Conservation (phyloP, 2,329 filamentous ascomycete species). For the Arthroderma uncinatum region DNA sequence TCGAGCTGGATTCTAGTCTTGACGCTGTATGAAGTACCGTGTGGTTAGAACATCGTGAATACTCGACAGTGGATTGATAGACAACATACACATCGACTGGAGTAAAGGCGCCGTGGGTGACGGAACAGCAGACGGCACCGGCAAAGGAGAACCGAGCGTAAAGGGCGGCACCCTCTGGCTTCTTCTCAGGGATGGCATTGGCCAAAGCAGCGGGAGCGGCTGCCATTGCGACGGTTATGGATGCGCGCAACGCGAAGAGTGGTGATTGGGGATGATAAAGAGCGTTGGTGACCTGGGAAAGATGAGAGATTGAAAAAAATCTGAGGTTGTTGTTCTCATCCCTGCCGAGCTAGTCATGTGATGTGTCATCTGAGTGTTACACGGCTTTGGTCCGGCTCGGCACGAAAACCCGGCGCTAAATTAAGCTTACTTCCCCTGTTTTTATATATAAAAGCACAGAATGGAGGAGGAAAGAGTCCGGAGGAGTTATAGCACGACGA, state of each 20-base stretch:
- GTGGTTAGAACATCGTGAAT: background rate
- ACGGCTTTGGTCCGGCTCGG: background rate
- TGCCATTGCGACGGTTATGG: constrained; percentile 4
- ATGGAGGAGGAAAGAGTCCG: background rate
- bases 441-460: background rate
- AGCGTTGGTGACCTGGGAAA: too few species aligned
- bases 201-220: constrained; percentile 15
- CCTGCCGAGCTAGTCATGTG: background rate
- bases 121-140: constrained; percentile 92
- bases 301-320: constrained; percentile 2
- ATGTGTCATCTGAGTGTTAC: background rate
- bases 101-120: constrained; percentile 94
- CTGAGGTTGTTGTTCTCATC: constrained; percentile 4
- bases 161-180: constrained; percentile 48
- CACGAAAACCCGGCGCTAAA: background rate
- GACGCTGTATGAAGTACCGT: constrained; percentile 47
- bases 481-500: too few species aligned
- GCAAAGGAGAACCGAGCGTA: constrained; percentile 96
- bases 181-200: constrained; percentile 8
- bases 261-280: background rate
- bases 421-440: background rate
- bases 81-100: constrained; percentile 95
- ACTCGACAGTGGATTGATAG: background rate
- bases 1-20: constrained; percentile 95
- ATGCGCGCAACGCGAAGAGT: background rate